Conservation (phyloP, 495 filamentous ascomycete genomes). For the Achaetomiella virescens region DNA sequence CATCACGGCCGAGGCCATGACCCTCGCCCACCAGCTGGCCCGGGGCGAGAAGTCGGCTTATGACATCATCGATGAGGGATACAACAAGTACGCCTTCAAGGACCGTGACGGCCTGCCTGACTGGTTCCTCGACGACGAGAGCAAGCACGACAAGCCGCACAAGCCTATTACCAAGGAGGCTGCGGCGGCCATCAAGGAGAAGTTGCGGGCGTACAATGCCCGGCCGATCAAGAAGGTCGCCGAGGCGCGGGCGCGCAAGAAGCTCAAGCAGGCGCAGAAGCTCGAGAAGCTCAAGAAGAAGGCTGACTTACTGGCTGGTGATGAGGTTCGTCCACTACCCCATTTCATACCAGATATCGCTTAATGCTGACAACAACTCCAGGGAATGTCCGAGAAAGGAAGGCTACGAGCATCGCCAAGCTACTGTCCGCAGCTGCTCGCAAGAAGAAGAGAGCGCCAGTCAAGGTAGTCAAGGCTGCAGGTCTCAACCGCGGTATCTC, state of each 20-base stretch:
- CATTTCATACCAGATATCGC: not conserved
- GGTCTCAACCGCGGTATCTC: slow-evolving; percentile 76
- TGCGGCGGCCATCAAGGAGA: slow-evolving; percentile 91
- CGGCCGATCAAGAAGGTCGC: slow-evolving; percentile 98
- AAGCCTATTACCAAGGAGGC: slow-evolving; percentile 86
- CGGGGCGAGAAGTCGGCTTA: slow-evolving; percentile 70
- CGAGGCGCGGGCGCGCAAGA: slow-evolving; percentile 92
- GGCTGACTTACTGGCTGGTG: slow-evolving; percentile 75
- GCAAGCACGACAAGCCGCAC: slow-evolving; percentile 71
- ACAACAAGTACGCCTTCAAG: slow-evolving; percentile 86
- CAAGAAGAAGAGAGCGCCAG: slow-evolving; percentile 77
- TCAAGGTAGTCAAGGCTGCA: slow-evolving; percentile 84
- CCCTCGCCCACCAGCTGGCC: slow-evolving; percentile 87
- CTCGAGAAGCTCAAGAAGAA: slow-evolving; percentile 96
- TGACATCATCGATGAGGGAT: slow-evolving; percentile 82
- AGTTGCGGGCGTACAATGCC: slow-evolving; percentile 87
- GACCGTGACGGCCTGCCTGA: slow-evolving; percentile 91
- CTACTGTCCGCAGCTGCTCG: slow-evolving; percentile 74
- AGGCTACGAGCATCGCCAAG: slow-evolving; percentile 75
- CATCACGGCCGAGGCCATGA: slow-evolving; percentile 98
- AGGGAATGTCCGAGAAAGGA: slow-evolving; percentile 82
- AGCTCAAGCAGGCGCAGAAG: slow-evolving; percentile 83
- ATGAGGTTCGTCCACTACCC: slow-evolving; percentile 46
- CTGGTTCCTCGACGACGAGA: slow-evolving; percentile 96
- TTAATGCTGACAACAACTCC: not conserved